A percentile compares a stretch with the other conserved stretches of the same genome.
These are phyloP conservation scores for Collybia nuda DNA, from an alignment of 768 basidiomycete genomes.

Conservation along the genomic window DNA sequence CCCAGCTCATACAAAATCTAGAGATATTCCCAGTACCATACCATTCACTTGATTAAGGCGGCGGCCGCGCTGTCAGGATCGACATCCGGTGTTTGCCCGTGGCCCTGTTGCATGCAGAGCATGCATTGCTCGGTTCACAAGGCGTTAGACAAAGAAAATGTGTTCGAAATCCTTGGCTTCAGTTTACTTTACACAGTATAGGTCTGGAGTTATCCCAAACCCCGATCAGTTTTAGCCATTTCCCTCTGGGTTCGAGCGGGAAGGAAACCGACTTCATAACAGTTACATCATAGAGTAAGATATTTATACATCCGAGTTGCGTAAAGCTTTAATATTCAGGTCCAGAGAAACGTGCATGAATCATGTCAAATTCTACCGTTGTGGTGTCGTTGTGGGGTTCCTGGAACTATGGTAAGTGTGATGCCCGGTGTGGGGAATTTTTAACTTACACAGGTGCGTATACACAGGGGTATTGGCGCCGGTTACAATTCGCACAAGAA, in stretches of 20 bases:
- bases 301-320: neutral
- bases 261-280: neutral
- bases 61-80: conserved; percentile 1
- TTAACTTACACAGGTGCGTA: conserved; percentile 66
- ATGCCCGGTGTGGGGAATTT: conserved; percentile 2
- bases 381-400: neutral
- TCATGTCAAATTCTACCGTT: conserved; percentile 12
- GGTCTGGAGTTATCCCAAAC: no score
- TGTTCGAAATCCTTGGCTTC: neutral
- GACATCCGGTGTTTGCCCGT: conserved; percentile 3
- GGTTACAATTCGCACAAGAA: conserved; percentile 65
- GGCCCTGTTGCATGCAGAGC: conserved; percentile 5
- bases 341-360: no score
- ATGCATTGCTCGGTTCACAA: conserved; percentile 1
- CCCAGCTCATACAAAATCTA: conserved; percentile 1
- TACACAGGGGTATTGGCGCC: conserved; percentile 54
- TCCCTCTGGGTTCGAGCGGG: neutral
- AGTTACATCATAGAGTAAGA: conserved; percentile 1
- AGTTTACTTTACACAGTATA: neutral
- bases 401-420: conserved; percentile 22
- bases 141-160: neutral
- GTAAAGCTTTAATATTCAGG: no score
- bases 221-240: neutral
- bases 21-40: neutral
- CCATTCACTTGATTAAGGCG: neutral